Base-by-base conservation (phyloP, 257 asterid genomes). In the Datura wrightii region DNA sequence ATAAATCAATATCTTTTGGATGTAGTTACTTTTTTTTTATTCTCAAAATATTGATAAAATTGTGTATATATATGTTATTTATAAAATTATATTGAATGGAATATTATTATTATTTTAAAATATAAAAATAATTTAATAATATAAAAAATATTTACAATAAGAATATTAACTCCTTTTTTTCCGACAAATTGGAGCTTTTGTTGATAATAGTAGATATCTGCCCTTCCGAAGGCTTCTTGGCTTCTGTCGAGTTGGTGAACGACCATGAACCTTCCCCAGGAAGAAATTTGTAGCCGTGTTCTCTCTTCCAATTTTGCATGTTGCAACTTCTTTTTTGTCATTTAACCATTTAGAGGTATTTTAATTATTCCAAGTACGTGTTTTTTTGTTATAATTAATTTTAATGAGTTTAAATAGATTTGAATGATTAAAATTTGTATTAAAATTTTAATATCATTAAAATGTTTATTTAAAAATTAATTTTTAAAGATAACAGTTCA, bases 1-100 rank as follows among this genome's bases (percentile, higher is more conserved):
- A 5, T 24, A 6, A 9, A 4, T 1, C 0, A 5, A 9, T 60
- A 2, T 19, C 0, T 9, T 60, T 9, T 1, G 11, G n/a, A 60
- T 19, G 4, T 0, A 2, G 8, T 60, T 0, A 0, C 0, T 60
- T 0, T 19, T 0, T 0, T 60, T 9, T 60, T 60, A 0, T n/a
- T 60, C 7, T 10, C 3, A 19, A 60, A 1, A 4, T 60, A 60
- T 8, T 0, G 6, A 19, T 60, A 60, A 60, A 0, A 60, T 3
- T 18, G 2, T n/a, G 0, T 58, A 7, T 5, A 58, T 3, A n/a
- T 0, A 60, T 3, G 0, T 0, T 0, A 9, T 10, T 60, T 19
- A 3, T 60, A n/a, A 2, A 60, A 1, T 3, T 60, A 10, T 1
- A 0, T 14, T 60, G 19, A 60, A 60, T 6, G 10, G 9, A 5